A percentile compares a stretch with the other conserved stretches of the same genome.
These are phyloP conservation scores for Dictyostelium discoideum DNA, from an alignment of 78 protist species.

Conservation along the genomic window DNA sequence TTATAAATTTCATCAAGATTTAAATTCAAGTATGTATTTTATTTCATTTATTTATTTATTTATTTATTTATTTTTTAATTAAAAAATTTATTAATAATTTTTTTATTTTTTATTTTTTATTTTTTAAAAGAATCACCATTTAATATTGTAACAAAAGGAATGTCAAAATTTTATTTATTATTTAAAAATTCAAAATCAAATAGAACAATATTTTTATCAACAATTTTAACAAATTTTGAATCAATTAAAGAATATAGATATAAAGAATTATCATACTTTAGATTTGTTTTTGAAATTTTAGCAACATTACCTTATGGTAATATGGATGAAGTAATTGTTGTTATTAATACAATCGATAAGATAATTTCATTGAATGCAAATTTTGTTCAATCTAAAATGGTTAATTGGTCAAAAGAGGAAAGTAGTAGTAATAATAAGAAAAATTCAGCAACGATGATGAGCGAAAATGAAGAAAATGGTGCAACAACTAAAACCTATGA, in stretches of 20 bases:
- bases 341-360: constrained; percentile 35
- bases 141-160: constrained; percentile 40
- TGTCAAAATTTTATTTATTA: constrained; percentile 60
- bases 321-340: constrained; percentile 64
- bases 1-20: constrained; percentile 32
- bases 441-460: background rate
- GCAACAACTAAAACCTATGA: background rate
- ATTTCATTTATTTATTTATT: too few species aligned
- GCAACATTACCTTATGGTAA: constrained; percentile 59
- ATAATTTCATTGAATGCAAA: constrained; percentile 26
- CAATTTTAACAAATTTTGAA: constrained; percentile 39
- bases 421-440: background rate
- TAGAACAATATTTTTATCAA: constrained; percentile 34
- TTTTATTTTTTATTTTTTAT: background rate
- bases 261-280: constrained; percentile 22
- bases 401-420: background rate
- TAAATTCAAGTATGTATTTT: constrained; percentile 45
- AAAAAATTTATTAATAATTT: background rate
- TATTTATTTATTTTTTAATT: background rate
- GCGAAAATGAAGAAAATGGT: background rate
- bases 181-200: constrained; percentile 28
- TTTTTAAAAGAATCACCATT: constrained; percentile 34
- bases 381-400: background rate
- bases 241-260: constrained; percentile 2
- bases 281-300: constrained; percentile 45